A percentile compares a stretch with the other conserved stretches of the same genome.
Evolutionary conservation across 2,329 filamentous ascomycete species (phyloP).

Genomic region (Colletotrichum simmondsii): DNA sequence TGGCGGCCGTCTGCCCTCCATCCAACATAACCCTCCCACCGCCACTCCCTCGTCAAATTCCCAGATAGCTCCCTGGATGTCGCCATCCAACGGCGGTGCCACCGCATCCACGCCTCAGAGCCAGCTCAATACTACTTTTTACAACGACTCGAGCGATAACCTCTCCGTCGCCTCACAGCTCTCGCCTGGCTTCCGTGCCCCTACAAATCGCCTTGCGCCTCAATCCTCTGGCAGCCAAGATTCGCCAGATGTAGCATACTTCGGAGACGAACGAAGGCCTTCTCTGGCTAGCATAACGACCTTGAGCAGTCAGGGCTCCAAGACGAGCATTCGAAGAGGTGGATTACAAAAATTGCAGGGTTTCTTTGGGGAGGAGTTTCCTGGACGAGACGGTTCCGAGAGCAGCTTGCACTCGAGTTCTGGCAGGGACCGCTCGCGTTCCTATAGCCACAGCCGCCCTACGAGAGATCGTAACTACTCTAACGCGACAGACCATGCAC

Average conservation of each 20-base stretch:
- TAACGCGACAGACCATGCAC: slow-evolving; percentile 76
- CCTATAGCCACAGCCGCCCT: slow-evolving; percentile 68
- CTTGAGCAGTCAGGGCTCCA: slow-evolving; percentile 86
- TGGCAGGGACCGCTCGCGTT: slow-evolving; percentile 72
- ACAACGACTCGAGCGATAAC: slow-evolving; percentile 81
- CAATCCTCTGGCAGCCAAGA: slow-evolving; percentile 65
- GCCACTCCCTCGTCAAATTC: slow-evolving; percentile 63
- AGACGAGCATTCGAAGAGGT: slow-evolving; percentile 75
- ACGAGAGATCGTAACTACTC: slow-evolving; percentile 84
- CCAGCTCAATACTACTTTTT: slow-evolving; percentile 67
- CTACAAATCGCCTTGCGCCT: slow-evolving; percentile 37
- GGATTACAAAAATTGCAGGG: slow-evolving; percentile 87
- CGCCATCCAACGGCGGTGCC: slow-evolving; percentile 47
- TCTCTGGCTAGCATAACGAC: slow-evolving; percentile 89
- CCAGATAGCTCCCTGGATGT: slow-evolving; percentile 70
- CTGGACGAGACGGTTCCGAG: slow-evolving; percentile 79
- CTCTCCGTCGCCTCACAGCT: slow-evolving; percentile 71
- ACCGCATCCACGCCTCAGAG: slow-evolving; percentile 41
- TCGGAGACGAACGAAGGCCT: slow-evolving; percentile 80
- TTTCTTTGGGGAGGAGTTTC: slow-evolving; percentile 93
- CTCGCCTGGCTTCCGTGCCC: slow-evolving; percentile 73
- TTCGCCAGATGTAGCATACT: slow-evolving; percentile 69
- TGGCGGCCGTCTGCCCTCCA: slow-evolving; percentile 66
- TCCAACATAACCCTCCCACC: slow-evolving; percentile 68
- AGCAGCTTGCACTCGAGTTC: slow-evolving; percentile 65